phyloP scores from a whole-genome alignment of 2,329 filamentous ascomycete genomes.

The Ceratocystis albifundus region DNA sequence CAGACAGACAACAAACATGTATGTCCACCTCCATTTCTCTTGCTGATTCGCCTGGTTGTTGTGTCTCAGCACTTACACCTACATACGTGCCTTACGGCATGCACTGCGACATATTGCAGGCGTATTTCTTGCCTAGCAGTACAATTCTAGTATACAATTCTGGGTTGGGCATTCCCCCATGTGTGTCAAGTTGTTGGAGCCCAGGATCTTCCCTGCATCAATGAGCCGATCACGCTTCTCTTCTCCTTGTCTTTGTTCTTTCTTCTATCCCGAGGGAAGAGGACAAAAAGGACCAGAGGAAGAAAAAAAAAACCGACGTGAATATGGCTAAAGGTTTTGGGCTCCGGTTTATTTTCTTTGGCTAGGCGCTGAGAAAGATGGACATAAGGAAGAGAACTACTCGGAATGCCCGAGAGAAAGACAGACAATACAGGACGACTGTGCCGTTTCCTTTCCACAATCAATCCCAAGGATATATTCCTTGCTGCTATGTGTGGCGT shows the following conservation, averaged over 20 bases:
- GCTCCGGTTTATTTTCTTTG: conserved; percentile 4
- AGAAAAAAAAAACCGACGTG: background rate
- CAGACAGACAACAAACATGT: background rate
- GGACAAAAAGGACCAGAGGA: background rate
- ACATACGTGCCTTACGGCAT: background rate
- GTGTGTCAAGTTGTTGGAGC: background rate
- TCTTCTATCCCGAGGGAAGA: background rate
- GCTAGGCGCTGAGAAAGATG: background rate
- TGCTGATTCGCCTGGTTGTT: background rate
- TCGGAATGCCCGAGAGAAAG: background rate
- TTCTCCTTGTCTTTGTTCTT: background rate
- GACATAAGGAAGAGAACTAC: background rate
- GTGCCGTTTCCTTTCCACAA: too few species aligned
- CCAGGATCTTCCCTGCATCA: background rate
- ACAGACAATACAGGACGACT: too few species aligned
- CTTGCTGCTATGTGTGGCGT: too few species aligned
- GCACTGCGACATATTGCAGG: background rate
- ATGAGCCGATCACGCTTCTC: background rate
- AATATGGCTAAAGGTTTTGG: background rate
- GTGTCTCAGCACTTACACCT: conserved; percentile 3
- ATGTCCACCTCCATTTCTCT: background rate
- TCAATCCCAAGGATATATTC: too few species aligned
- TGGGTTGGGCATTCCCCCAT: background rate
- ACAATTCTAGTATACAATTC: background rate
- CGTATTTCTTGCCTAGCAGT: background rate